Percentiles rank a stretch among this genome's conserved stretches.
These are phyloP conservation scores for Aspergillus asperescens DNA, from an alignment of 495 filamentous ascomycete species.

Conservation along the genomic window DNA sequence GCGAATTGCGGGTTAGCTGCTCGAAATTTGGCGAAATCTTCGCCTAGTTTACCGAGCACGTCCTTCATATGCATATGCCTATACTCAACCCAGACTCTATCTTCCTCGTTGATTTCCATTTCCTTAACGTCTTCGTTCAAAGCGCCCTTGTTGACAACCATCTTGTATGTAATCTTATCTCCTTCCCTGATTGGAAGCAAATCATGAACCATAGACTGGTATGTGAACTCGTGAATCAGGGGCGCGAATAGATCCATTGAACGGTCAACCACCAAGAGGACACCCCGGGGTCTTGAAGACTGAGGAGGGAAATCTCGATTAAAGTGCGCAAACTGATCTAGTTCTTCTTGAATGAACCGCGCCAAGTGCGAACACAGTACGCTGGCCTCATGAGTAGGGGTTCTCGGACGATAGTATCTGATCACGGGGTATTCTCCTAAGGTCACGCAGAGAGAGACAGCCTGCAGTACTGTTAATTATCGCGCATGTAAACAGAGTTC, in stretches of 20 bases:
- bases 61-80: slow-evolving; percentile 97
- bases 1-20: slow-evolving; percentile 92
- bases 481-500: background rate
- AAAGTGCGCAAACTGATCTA: slow-evolving; percentile 78
- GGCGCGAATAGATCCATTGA: slow-evolving; percentile 88
- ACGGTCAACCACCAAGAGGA: slow-evolving; percentile 82
- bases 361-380: slow-evolving; percentile 84
- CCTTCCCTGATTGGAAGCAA: slow-evolving; percentile 79
- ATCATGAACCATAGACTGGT: slow-evolving; percentile 97
- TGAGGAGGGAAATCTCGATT: slow-evolving; percentile 79
- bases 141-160: slow-evolving; percentile 64
- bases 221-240: slow-evolving; percentile 92
- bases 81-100: slow-evolving; percentile 89
- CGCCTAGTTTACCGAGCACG: slow-evolving; percentile 86
- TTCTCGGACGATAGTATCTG: slow-evolving; percentile 76
- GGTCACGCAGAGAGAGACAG: slow-evolving; percentile 74
- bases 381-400: slow-evolving; percentile 74
- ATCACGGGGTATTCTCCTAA: slow-evolving; percentile 86
- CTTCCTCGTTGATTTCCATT: slow-evolving; percentile 81
- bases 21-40: slow-evolving; percentile 87
- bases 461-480: slow-evolving; percentile 48
- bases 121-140: slow-evolving; percentile 72
- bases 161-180: slow-evolving; percentile 82
- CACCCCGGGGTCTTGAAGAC: slow-evolving; percentile 72
- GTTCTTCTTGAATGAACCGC: slow-evolving; percentile 82